Conservation (phyloP, 768 basidiomycete species). For the Tylopilus cervinicoccineus region DNA sequence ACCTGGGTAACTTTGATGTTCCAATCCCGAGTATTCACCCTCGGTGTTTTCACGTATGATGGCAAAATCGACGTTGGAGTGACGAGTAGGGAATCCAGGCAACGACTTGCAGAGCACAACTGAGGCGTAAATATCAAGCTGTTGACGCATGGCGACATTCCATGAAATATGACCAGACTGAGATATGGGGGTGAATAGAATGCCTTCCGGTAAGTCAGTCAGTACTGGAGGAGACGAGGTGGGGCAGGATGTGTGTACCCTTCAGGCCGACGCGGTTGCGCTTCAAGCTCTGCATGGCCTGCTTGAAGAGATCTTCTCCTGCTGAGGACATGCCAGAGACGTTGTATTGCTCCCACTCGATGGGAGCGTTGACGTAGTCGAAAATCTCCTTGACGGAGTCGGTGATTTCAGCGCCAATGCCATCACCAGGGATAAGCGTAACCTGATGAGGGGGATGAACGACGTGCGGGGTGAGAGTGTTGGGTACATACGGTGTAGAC, state of each 20-base stretch:
- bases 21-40: slow-evolving; percentile 98
- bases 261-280: slow-evolving; percentile 98
- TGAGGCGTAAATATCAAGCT: slow-evolving; percentile 98
- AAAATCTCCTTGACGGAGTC: slow-evolving; percentile 99
- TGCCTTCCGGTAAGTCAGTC: slow-evolving; percentile 52
- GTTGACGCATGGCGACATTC: slow-evolving; percentile 99
- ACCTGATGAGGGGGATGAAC: slow-evolving; percentile 50
- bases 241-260: slow-evolving; percentile 46
- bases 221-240: not conserved
- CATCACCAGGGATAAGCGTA: slow-evolving; percentile 96
- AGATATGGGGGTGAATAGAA: slow-evolving; percentile 97
- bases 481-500: slow-evolving; percentile 72
- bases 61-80: slow-evolving; percentile 95
- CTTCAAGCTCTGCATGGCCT: slow-evolving; percentile 97
- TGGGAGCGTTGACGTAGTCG: slow-evolving; percentile 94
- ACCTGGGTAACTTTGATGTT: slow-evolving; percentile 97
- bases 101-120: slow-evolving; percentile 98
- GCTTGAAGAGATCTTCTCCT: slow-evolving; percentile 93
- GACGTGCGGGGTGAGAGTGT: slow-evolving; percentile 3
- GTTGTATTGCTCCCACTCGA: slow-evolving; percentile 98
- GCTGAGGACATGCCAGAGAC: slow-evolving; percentile 94
- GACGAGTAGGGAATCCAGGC: slow-evolving; percentile 93
- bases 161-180: slow-evolving; percentile 96
- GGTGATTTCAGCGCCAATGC: slow-evolving; percentile 95
- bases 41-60: slow-evolving; percentile 99